Conservation (phyloP, 352 stramenopile species). For the Globisporangium carolinianum region DNA sequence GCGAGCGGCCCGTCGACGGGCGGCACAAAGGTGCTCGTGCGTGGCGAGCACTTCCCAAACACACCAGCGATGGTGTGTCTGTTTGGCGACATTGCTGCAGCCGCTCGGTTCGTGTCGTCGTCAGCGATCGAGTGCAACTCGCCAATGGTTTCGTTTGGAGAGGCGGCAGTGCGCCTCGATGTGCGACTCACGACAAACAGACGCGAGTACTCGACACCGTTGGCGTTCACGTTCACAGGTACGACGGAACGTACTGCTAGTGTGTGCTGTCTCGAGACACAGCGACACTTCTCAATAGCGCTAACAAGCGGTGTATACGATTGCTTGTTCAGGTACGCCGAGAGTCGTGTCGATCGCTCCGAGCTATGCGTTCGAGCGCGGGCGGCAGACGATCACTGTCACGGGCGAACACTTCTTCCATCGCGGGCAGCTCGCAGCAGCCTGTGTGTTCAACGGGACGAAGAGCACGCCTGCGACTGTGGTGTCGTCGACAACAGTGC, state of each 20-base stretch:
- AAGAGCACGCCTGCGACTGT: slow-evolving; percentile 19
- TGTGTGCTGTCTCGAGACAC: no score
- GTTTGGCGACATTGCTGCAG: slow-evolving; percentile 22
- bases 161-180: slow-evolving; percentile 11
- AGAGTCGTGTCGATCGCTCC: slow-evolving; percentile 21
- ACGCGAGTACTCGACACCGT: slow-evolving; percentile 34
- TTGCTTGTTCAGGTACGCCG: slow-evolving; percentile 25
- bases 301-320: slow-evolving; percentile 1
- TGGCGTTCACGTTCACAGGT: slow-evolving; percentile 49
- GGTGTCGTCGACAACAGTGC: slow-evolving; percentile 17
- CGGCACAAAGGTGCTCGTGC: slow-evolving; percentile 27
- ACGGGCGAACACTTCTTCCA: slow-evolving; percentile 27
- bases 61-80: slow-evolving; percentile 20
- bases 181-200: slow-evolving; percentile 48
- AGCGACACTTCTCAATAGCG: background rate
- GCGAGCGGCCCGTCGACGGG: slow-evolving; percentile 22
- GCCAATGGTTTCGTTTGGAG: slow-evolving; percentile 4
- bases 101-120: slow-evolving; percentile 19
- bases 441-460: slow-evolving; percentile 36
- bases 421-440: slow-evolving; percentile 10
- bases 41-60: slow-evolving; percentile 23
- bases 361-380: slow-evolving; percentile 16
- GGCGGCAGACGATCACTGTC: slow-evolving; percentile 21
- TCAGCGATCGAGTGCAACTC: slow-evolving; percentile 19
- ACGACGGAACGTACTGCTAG: slow-evolving; percentile 2